phyloP scores from a whole-genome alignment of 1,284 basidiomycete genomes.

The Leccinum huronense region DNA sequence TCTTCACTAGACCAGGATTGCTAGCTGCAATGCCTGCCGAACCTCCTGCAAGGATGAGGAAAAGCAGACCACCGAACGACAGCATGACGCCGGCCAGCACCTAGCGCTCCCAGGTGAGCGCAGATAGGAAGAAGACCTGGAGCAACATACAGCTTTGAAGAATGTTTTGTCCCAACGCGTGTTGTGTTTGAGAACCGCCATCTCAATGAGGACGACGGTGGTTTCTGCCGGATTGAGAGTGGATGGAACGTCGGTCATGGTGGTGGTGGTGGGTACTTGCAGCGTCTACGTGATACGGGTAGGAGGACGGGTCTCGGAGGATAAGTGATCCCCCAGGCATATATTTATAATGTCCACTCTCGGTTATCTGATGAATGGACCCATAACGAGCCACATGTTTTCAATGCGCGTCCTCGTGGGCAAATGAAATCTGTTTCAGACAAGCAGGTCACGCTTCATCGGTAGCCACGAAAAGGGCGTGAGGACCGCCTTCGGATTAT shows the following conservation, averaged over 20 bases:
- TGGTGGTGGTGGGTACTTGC: neutral
- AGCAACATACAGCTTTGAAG: slow-evolving; percentile 58
- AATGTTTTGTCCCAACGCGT: slow-evolving; percentile 61
- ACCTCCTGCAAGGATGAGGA: slow-evolving; percentile 60
- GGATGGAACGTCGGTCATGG: slow-evolving; percentile 39
- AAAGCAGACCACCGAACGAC: slow-evolving; percentile 69
- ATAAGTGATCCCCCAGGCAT: neutral
- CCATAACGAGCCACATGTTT: slow-evolving; percentile 14
- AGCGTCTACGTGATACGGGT: slow-evolving; percentile 8
- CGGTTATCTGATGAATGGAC: slow-evolving; percentile 3
- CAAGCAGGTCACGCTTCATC: neutral
- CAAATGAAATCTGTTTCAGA: slow-evolving; percentile 12
- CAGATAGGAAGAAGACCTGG: neutral
- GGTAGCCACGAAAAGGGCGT: neutral
- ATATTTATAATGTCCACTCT: slow-evolving; percentile 24
- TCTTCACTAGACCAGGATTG: slow-evolving; percentile 67
- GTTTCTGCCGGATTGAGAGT: slow-evolving; percentile 63
- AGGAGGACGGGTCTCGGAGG: neutral
- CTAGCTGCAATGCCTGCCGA: slow-evolving; percentile 47
- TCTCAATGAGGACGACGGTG: slow-evolving; percentile 54
- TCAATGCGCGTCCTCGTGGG: neutral
- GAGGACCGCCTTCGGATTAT: neutral
- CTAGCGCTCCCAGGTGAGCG: slow-evolving; percentile 33
- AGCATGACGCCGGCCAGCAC: slow-evolving; percentile 67
- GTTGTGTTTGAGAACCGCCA: slow-evolving; percentile 59